Conservation (phyloP, 306 rosid species). For the Lathyrus oleraceus region DNA sequence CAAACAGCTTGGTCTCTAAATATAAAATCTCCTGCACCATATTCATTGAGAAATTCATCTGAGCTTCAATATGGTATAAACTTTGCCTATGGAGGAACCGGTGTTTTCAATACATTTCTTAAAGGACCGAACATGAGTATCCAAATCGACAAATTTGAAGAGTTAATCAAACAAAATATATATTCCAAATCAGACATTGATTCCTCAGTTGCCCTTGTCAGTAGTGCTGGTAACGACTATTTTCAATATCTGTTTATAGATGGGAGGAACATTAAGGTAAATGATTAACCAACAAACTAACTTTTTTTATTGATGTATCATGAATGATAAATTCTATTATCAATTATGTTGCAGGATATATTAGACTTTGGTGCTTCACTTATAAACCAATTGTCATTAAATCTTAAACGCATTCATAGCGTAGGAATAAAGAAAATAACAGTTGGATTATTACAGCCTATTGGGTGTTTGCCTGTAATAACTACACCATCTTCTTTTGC, state of each 20-base stretch:
- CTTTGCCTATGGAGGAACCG: slow-evolving; percentile 45
- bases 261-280: background rate
- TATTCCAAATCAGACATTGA: slow-evolving; percentile 43
- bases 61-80: slow-evolving; percentile 21
- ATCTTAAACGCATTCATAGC: slow-evolving; percentile 42
- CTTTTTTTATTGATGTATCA: background rate
- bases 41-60: slow-evolving; percentile 11
- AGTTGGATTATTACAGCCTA: slow-evolving; percentile 42
- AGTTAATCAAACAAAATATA: slow-evolving; percentile 41
- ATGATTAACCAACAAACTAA: background rate
- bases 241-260: background rate
- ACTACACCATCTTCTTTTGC: background rate
- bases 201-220: slow-evolving; percentile 35
- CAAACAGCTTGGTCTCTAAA: slow-evolving; percentile 41
- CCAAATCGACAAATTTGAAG: slow-evolving; percentile 41
- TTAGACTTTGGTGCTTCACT: slow-evolving; percentile 16
- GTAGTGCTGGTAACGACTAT: slow-evolving; percentile 35
- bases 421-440: slow-evolving; percentile 39
- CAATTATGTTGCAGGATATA: slow-evolving; percentile 28
- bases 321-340: too few species aligned
- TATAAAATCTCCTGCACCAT: slow-evolving; percentile 31
- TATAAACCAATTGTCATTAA: slow-evolving; percentile 33
- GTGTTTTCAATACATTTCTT: slow-evolving; percentile 33
- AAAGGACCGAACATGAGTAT: slow-evolving; percentile 42
- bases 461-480: slow-evolving; percentile 40